Percentiles rank a stretch among this genome's conserved stretches.
phyloP scores from a whole-genome alignment of 2,329 filamentous ascomycete genomes.

The Ophiostoma tasmaniense region DNA sequence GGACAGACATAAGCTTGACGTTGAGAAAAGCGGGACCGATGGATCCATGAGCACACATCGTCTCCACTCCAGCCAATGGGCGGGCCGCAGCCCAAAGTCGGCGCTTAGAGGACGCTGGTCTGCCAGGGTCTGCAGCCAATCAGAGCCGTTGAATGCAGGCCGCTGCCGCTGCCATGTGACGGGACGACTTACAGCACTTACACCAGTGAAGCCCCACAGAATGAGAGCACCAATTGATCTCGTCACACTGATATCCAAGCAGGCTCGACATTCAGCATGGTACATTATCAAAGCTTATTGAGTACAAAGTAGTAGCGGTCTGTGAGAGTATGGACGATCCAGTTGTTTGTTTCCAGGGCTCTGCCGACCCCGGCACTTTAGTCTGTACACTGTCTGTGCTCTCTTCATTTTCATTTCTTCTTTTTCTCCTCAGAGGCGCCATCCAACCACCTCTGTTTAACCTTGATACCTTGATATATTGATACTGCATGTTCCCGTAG shows the following conservation, averaged over 20 bases:
- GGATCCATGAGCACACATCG: not conserved
- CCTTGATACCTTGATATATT: not conserved
- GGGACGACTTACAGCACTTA: slow-evolving; percentile 1
- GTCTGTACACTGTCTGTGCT: no score
- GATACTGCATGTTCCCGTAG: not conserved
- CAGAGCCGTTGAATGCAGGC: slow-evolving; percentile 25
- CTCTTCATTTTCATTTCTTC: not conserved
- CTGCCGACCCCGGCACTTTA: not conserved
- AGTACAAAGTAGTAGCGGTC: no score
- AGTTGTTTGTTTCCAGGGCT: not conserved
- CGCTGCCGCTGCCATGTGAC: slow-evolving; percentile 22
- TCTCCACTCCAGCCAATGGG: slow-evolving; percentile 13
- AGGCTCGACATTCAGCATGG: no score
- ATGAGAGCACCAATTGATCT: not conserved
- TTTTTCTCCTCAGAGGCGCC: not conserved
- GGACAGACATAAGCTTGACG: slow-evolving; percentile 1
- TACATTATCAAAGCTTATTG: no score
- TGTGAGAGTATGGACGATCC: not conserved
- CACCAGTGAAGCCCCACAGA: not conserved
- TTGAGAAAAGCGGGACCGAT: not conserved
- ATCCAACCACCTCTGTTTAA: not conserved
- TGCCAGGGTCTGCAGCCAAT: slow-evolving; percentile 34
- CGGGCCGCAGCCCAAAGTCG: not conserved
- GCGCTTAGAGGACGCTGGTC: slow-evolving; percentile 27
- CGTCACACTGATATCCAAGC: not conserved